Evolutionary conservation across 306 rosid genomes (phyloP).

Genomic region (Delonix regia): DNA sequence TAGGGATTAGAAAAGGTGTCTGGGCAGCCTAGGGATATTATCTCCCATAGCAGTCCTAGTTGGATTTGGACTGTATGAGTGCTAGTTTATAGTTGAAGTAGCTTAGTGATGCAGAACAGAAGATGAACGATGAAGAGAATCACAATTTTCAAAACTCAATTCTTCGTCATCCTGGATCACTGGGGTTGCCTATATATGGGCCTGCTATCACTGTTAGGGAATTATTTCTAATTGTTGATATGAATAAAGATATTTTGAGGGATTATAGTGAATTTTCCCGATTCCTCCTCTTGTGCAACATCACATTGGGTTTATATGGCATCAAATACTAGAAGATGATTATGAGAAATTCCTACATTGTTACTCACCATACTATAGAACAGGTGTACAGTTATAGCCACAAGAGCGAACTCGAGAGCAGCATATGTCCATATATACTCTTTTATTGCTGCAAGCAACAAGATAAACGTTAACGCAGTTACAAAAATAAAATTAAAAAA

Average conservation of each 20-base stretch:
- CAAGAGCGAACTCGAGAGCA: constrained; percentile 95
- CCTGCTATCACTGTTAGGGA: background rate
- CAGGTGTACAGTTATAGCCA: constrained; percentile 75
- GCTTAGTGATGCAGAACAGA: too few species aligned
- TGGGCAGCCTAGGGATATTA: background rate
- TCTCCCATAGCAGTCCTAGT: background rate
- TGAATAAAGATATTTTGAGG: background rate
- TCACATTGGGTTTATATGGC: constrained; percentile 9
- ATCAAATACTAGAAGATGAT: constrained; percentile 13
- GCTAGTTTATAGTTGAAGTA: background rate
- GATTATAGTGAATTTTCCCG: background rate
- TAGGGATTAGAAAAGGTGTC: background rate
- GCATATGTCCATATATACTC: constrained; percentile 97
- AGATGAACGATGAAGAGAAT: too few species aligned
- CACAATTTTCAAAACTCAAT: background rate
- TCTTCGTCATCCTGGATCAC: background rate
- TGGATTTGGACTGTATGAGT: background rate
- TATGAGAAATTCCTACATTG: constrained; percentile 21
- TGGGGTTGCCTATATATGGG: background rate
- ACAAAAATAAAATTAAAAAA: constrained; percentile 1
- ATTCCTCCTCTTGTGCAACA: background rate
- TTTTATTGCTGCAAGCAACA: constrained; percentile 73
- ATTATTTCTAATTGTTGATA: background rate
- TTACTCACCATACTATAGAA: constrained; percentile 73
- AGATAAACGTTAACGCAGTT: constrained; percentile 1